phyloP scores from a whole-genome alignment of 768 basidiomycete species.

The Artomyces pyxidatus region DNA sequence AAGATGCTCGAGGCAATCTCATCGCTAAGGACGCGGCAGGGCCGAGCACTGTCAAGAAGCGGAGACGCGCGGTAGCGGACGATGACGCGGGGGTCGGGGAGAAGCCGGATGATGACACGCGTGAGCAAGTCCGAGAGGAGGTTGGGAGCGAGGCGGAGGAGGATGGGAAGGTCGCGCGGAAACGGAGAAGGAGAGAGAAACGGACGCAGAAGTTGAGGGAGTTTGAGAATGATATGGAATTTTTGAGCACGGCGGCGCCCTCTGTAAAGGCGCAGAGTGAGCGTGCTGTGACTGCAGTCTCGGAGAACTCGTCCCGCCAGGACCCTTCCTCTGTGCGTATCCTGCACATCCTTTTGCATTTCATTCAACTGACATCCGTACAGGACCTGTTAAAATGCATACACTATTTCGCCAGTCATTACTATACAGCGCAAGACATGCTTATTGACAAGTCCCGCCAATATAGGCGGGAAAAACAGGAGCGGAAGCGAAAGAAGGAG shows the following conservation, averaged over 20 bases:
- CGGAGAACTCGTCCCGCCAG: too few species aligned
- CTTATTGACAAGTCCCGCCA: conserved; percentile 42
- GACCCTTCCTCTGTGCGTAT: conserved; percentile 47
- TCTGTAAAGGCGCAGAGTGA: background rate
- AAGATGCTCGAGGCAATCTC: conserved; percentile 52
- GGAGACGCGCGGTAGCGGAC: conserved; percentile 18
- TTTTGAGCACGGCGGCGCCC: conserved; percentile 5
- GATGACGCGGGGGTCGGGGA: conserved; percentile 22
- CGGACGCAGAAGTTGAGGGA: conserved; percentile 1
- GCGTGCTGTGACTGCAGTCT: conserved; percentile 19
- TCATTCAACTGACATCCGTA: conserved; percentile 17
- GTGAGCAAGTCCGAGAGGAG: conserved; percentile 8
- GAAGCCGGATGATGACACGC: conserved; percentile 16
- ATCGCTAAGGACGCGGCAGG: conserved; percentile 63
- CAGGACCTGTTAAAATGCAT: conserved; percentile 46
- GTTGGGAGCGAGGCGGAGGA: conserved; percentile 18
- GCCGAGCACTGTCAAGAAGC: conserved; percentile 30
- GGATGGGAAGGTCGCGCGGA: conserved; percentile 9
- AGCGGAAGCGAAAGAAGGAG: conserved; percentile 17
- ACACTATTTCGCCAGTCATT: conserved; percentile 42
- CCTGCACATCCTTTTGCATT: conserved; percentile 1
- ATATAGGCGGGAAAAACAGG: conserved; percentile 37
- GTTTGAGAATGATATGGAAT: conserved; percentile 9
- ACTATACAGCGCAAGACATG: conserved; percentile 57
- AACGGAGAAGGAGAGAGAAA: conserved; percentile 4